Percentiles rank a stretch among this genome's conserved stretches.
Conservation (phyloP, 192 early-diverging fungal species). For the Ramicandelaber brevisporus region DNA sequence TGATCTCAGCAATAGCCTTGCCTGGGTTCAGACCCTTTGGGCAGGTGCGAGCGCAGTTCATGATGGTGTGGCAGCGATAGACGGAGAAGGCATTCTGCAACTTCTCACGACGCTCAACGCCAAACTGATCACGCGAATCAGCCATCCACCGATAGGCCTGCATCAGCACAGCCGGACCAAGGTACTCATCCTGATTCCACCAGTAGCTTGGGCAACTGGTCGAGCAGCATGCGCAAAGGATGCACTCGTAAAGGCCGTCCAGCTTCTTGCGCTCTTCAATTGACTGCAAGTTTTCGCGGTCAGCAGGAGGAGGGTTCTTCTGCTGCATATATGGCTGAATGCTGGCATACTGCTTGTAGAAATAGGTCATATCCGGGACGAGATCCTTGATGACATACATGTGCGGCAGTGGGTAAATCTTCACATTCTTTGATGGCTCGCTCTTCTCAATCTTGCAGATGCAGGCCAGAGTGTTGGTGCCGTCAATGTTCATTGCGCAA, state of each 20-base stretch:
- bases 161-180: slow-evolving; percentile 88
- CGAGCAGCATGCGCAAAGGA: slow-evolving; percentile 92
- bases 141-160: slow-evolving; percentile 99
- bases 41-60: slow-evolving; percentile 94
- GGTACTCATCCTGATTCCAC: slow-evolving; percentile 89
- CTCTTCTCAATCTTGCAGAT: slow-evolving; percentile 61
- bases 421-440: slow-evolving; percentile 25
- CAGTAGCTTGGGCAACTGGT: slow-evolving; percentile 90
- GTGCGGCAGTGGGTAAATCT: slow-evolving; percentile 94
- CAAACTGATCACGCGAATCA: slow-evolving; percentile 85
- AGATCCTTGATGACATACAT: slow-evolving; percentile 95
- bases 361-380: slow-evolving; percentile 86
- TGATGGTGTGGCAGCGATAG: slow-evolving; percentile 98
- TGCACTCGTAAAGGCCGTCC: slow-evolving; percentile 93
- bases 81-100: slow-evolving; percentile 91
- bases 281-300: slow-evolving; percentile 74
- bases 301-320: slow-evolving; percentile 31
- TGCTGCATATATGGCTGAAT: slow-evolving; percentile 95
- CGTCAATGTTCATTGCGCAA: slow-evolving; percentile 97
- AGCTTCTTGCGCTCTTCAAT: slow-evolving; percentile 87
- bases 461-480: slow-evolving; percentile 85
- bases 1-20: slow-evolving; percentile 86
- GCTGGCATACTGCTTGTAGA: slow-evolving; percentile 93
- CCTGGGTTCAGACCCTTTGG: slow-evolving; percentile 98
- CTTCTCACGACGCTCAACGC: slow-evolving; percentile 51